A percentile compares a stretch with the other conserved stretches of the same genome.
Conservation (phyloP, 495 filamentous ascomycete genomes). For the Xylaria bambusicola region DNA sequence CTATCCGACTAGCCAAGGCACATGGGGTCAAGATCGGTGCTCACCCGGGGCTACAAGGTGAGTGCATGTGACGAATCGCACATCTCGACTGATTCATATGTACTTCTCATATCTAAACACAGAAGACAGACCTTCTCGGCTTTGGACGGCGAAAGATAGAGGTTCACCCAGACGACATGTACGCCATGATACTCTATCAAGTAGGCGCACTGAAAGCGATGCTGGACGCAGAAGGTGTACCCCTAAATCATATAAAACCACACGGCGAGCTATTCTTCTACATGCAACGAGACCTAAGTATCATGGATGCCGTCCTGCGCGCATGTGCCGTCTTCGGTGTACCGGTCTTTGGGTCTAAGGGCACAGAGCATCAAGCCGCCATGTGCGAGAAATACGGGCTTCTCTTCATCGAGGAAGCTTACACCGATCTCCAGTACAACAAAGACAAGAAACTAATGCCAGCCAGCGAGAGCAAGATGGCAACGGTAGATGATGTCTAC, state of each 20-base stretch:
- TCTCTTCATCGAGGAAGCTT: constrained; percentile 59
- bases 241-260: constrained; percentile 62
- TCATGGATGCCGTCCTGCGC: constrained; percentile 52
- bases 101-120: too few species aligned
- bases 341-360: constrained; percentile 59
- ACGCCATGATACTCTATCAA: constrained; percentile 59
- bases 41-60: constrained; percentile 56
- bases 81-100: too few species aligned
- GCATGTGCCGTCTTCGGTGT: constrained; percentile 52
- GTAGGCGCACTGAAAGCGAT: constrained; percentile 61
- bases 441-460: constrained; percentile 52
- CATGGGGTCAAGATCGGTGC: constrained; percentile 58
- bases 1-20: constrained; percentile 56
- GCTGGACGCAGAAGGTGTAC: constrained; percentile 54
- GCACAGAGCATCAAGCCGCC: constrained; percentile 54
- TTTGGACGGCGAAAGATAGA: constrained; percentile 63
- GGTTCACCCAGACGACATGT: constrained; percentile 56
- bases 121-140: constrained; percentile 57
- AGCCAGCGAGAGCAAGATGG: constrained; percentile 59
- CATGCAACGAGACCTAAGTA: constrained; percentile 54
- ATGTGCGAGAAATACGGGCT: constrained; percentile 51
- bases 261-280: constrained; percentile 59
- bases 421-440: constrained; percentile 61
- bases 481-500: constrained; percentile 44
- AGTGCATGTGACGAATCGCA: background rate